These are phyloP conservation scores for Sordaria brevicollis DNA, from an alignment of 495 filamentous ascomycete species.

Conservation along the genomic window DNA sequence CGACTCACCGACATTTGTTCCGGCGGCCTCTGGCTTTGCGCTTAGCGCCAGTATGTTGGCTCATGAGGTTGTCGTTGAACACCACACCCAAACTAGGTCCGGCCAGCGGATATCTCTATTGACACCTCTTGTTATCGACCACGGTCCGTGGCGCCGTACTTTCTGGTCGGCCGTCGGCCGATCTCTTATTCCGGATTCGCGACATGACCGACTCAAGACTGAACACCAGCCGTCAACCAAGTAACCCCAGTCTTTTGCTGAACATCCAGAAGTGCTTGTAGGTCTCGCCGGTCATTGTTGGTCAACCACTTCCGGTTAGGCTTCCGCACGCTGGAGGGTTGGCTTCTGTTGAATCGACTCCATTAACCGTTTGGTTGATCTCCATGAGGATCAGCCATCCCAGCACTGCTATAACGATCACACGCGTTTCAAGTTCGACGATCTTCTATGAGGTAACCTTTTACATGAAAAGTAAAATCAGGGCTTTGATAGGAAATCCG, in stretches of 20 bases:
- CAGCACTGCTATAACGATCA: not conserved
- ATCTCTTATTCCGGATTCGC: not conserved
- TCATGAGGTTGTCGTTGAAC: not conserved
- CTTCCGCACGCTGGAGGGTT: not conserved
- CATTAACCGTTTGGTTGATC: not conserved
- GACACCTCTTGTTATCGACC: not conserved
- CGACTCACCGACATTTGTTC: not conserved
- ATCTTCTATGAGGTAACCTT: not conserved
- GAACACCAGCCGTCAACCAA: not conserved
- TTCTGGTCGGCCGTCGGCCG: not conserved
- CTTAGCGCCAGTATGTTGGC: not conserved
- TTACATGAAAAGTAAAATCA: not conserved
- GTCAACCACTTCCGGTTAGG: not conserved
- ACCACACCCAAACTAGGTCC: not conserved
- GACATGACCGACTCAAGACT: not conserved
- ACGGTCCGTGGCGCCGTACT: not conserved
- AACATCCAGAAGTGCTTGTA: not conserved
- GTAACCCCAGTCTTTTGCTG: not conserved
- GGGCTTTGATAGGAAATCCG: not conserved
- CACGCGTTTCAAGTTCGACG: not conserved
- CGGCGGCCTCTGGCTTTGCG: not conserved
- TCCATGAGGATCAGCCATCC: not conserved
- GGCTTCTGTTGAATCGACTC: not conserved
- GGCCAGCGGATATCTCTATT: not conserved
- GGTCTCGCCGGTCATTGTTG: not conserved